phyloP scores from a whole-genome alignment of 352 stramenopile species.

The Pythium pyrilobum region DNA sequence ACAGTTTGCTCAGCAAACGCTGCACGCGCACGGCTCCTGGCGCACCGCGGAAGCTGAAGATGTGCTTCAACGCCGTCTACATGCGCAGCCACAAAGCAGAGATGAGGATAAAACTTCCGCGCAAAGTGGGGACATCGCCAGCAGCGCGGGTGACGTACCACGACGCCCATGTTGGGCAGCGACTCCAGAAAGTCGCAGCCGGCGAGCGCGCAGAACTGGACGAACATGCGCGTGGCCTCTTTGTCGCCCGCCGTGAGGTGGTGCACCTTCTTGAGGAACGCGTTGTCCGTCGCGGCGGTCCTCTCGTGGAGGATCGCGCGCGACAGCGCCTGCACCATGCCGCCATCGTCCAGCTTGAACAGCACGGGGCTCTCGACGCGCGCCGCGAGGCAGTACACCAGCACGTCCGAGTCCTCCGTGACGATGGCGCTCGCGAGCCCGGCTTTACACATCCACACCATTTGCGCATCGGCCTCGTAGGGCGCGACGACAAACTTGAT shows the following conservation, averaged over 20 bases:
- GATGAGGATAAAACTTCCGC: too few relatives aligned
- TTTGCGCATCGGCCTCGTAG: constrained; percentile 73
- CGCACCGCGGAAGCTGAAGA: constrained; percentile 66
- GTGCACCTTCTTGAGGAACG: constrained; percentile 62
- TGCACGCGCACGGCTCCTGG: constrained; percentile 49
- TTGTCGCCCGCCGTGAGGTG: constrained; percentile 52
- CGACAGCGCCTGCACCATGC: constrained; percentile 52
- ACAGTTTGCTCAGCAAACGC: constrained; percentile 60
- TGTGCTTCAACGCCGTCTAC: constrained; percentile 68
- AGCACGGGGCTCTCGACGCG: constrained; percentile 48
- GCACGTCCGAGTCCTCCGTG: constrained; percentile 78
- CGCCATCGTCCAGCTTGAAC: constrained; percentile 67
- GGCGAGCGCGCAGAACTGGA: constrained; percentile 69
- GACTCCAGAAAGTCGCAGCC: constrained; percentile 77
- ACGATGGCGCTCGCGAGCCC: constrained; percentile 54
- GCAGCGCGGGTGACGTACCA: constrained; percentile 38
- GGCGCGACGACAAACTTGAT: constrained; percentile 65
- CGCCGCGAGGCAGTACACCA: constrained; percentile 65
- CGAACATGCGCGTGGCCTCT: constrained; percentile 65
- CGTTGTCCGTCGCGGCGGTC: constrained; percentile 30
- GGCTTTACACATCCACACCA: constrained; percentile 78
- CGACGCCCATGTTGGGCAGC: constrained; percentile 67
- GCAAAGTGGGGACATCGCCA: not conserved
- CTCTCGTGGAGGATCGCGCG: constrained; percentile 47
- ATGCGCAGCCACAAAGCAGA: not conserved